Base-by-base conservation (phyloP, 2,329 filamentous ascomycete genomes). In the Pseudogymnoascus sp. region DNA sequence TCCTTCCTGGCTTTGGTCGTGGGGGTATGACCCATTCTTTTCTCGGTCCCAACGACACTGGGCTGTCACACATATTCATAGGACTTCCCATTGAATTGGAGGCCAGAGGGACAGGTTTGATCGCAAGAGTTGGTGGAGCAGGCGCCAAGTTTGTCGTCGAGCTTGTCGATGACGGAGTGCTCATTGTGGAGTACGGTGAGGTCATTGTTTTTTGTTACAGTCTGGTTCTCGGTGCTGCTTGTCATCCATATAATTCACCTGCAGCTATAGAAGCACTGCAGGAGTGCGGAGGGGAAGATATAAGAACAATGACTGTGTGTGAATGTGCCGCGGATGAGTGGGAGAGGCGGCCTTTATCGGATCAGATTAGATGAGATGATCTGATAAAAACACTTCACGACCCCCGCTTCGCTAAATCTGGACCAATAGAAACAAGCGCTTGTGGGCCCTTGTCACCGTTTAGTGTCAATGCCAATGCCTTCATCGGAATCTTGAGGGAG, bases 21-120 rank as follows among this genome's bases (percentile, higher is more conserved):
- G 90, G 90, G 22, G 90, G 90, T 47, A 94, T 86, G 22, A 93
- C 81, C 90, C 90, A 94, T 83, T 93, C 88, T 73, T 87, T 92
- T 68, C 83, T 89, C 35, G 89, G 57, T 18, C 57, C 57, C 93
- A 72, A 92, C 84, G 59, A 80, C 78, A 60, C 74, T 70, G 63
- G 75, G 72, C 7, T 74, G 73, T 37, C 72, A 65, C 37, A 73
- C 71, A 16, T 75, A 71, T 11, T 71, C 20, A 39, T 60, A 16
- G 65, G 57, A 14, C 61, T 39, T 34, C 66, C 67, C 41, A 58
- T 59, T 16, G 63, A 62, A 60, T 70, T 70, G 60, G 74, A 74
- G 41, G 72, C 67, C 34, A 71, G 67, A 28, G 67, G 50, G 20
- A 38, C 37, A 32, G 74, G 72, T 63, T 74, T 73, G 62, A 72